These are phyloP conservation scores for Marsdenia floribunda DNA, from an alignment of 257 asterid genomes.

Conservation along the genomic window DNA sequence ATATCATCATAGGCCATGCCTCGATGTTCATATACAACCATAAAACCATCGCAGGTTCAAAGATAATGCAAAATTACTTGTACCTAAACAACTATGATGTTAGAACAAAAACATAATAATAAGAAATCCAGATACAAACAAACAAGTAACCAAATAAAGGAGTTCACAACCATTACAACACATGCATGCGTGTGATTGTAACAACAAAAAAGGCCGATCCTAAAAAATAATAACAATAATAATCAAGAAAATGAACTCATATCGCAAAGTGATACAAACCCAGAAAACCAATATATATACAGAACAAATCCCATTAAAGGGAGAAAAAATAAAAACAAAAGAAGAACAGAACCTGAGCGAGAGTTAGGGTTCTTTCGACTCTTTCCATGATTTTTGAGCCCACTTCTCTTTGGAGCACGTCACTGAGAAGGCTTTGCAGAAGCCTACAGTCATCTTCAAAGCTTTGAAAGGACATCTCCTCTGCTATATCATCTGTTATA, in stretches of 20 bases:
- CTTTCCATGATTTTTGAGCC: constrained; percentile 74
- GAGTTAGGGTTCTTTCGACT: constrained; percentile 68
- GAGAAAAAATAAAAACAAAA: not conserved
- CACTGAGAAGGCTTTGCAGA: constrained; percentile 76
- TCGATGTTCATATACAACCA: not conserved
- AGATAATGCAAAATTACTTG: not conserved
- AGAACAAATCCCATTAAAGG: not conserved
- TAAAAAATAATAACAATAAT: not conserved
- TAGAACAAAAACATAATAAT: not conserved
- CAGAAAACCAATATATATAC: not conserved
- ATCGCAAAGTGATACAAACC: not conserved
- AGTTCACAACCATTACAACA: not conserved
- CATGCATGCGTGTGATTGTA: constrained; percentile 17
- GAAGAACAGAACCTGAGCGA: constrained; percentile 61
- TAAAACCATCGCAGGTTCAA: not conserved
- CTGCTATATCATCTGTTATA: constrained; percentile 87
- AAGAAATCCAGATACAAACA: not conserved
- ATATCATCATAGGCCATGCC: not conserved
- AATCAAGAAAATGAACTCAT: not conserved
- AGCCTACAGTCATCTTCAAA: constrained; percentile 87
- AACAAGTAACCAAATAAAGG: not conserved
- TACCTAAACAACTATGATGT: not conserved
- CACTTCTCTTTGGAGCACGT: constrained; percentile 78
- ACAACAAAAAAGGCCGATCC: not conserved
- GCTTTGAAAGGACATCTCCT: constrained; percentile 85